A percentile compares a stretch with the other conserved stretches of the same genome.
Evolutionary conservation across 1,284 basidiomycete genomes (phyloP).

Genomic region (Leccinum huronense): DNA sequence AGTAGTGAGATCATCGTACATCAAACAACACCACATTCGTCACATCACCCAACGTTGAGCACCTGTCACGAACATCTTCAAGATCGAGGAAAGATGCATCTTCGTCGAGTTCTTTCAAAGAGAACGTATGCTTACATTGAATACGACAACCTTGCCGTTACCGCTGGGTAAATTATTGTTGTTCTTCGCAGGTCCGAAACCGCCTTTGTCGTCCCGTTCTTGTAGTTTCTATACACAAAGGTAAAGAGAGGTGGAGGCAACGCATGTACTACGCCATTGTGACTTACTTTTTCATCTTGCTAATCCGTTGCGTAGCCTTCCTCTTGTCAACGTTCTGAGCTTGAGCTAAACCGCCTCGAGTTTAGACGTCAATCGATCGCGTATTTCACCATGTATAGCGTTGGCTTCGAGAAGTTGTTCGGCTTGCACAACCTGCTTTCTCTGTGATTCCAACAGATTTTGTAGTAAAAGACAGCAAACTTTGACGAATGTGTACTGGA

Average conservation of each 20-base stretch:
- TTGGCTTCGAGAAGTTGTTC: slow-evolving; percentile 30
- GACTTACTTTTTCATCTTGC: slow-evolving; percentile 85
- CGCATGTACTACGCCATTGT: not conserved
- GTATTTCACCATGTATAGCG: slow-evolving; percentile 30
- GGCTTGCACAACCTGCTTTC: slow-evolving; percentile 29
- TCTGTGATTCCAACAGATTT: slow-evolving; percentile 33
- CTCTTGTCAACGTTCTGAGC: slow-evolving; percentile 65
- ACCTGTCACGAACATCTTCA: slow-evolving; percentile 89
- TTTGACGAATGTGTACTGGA: slow-evolving; percentile 34
- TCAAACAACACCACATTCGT: slow-evolving; percentile 96
- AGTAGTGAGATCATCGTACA: slow-evolving; percentile 69
- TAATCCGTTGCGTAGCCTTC: slow-evolving; percentile 74
- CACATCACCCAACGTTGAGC: slow-evolving; percentile 85
- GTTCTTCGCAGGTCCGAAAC: too few species aligned
- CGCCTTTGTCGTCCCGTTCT: slow-evolving; percentile 63
- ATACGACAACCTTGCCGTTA: too few species aligned
- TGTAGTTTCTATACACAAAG: slow-evolving; percentile 61
- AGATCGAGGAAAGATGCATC: slow-evolving; percentile 44
- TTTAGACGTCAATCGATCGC: slow-evolving; percentile 31
- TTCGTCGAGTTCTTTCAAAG: slow-evolving; percentile 35
- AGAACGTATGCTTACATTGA: too few species aligned
- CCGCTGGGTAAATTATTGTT: too few species aligned
- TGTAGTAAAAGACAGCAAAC: slow-evolving; percentile 35
- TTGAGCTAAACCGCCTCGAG: slow-evolving; percentile 26
- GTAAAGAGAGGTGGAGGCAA: not conserved